A percentile compares a stretch with the other conserved stretches of the same genome.
phyloP scores from a whole-genome alignment of 2,329 filamentous ascomycete genomes.

The Aureobasidium melanogenum region DNA sequence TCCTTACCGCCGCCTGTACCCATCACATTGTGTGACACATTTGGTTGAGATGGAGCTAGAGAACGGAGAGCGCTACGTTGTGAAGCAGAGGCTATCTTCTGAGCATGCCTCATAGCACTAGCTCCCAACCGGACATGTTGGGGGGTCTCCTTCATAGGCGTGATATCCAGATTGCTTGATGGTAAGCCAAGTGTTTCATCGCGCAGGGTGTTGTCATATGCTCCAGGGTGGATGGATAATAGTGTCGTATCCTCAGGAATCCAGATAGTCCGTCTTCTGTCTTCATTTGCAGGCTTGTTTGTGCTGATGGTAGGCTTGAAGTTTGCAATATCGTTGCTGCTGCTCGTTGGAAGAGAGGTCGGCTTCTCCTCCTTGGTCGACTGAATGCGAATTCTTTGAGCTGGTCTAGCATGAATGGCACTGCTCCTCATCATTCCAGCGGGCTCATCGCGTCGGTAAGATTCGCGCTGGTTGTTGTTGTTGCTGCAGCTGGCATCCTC shows the following conservation, averaged over 20 bases:
- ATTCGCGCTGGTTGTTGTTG: background rate
- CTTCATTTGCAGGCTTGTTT: slow-evolving; percentile 23
- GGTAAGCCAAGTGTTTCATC: slow-evolving; percentile 24
- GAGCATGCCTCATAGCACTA: background rate
- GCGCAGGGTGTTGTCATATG: slow-evolving; percentile 22
- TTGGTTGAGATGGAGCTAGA: slow-evolving; percentile 32
- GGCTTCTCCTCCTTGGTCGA: background rate
- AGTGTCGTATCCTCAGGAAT: slow-evolving; percentile 44
- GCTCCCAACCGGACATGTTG: background rate
- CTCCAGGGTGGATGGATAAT: slow-evolving; percentile 43
- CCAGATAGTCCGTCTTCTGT: slow-evolving; percentile 42
- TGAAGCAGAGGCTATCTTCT: slow-evolving; percentile 14
- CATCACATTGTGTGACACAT: background rate
- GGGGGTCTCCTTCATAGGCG: background rate
- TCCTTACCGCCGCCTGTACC: slow-evolving; percentile 46
- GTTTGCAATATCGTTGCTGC: background rate
- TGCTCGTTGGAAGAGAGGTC: background rate
- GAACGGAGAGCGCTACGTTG: slow-evolving; percentile 29
- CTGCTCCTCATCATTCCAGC: slow-evolving; percentile 9
- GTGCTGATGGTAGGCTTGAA: background rate
- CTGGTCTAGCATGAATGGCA: slow-evolving; percentile 12
- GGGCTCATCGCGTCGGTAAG: background rate
- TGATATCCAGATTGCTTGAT: background rate
- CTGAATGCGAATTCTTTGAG: slow-evolving; percentile 9
- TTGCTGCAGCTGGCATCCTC: slow-evolving; percentile 20